Base-by-base conservation (phyloP, 768 basidiomycete species). In the Pluteus cervinus region DNA sequence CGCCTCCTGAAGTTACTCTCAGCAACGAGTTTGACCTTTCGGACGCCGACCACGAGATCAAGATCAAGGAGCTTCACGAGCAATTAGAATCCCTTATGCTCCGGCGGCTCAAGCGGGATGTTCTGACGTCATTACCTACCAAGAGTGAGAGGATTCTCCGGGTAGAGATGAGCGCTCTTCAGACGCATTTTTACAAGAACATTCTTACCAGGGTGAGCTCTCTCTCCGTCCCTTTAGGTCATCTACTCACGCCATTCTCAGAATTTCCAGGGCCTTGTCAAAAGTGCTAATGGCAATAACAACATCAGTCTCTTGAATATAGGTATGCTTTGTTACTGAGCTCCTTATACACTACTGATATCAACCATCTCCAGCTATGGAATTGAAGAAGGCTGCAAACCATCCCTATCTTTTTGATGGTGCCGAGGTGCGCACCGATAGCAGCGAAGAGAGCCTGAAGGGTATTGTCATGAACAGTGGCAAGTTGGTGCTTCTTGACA, bases 401-500 rank as follows among this genome's bases (percentile, higher is more conserved):
- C 96, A 99, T 52, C 96, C 96, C 1, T 99, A 85, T 58, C 76
- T 99, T 2, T 98, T 98, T 52, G 96, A 99, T 36, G 96, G 96
- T 18, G 96, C 91, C 15, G 96, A 98, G 61, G 62, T 68, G 3
- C 62, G 60, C 17, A 63, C 66, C 1, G 69, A 70, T 26, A 79
- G 68, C 41, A 57, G 67, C 10, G 90, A 96, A 33, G 94, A 98
- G 55, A 81, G 79, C 11, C 75, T 98, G 43, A 89, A 87, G 51
- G 93, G 92, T n/a, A 74, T 99, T 14, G 90, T 98, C 45, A 96
- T 96, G 89, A 94, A 85, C 61, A 92, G 90, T 43, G 96, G 96
- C 23, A 99, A 99, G 68, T 81, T 99, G 85, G 93, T 98, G 33
- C 67, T 99, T 22, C 81, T 99, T 38, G 96, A 99, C 67, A 99